These are phyloP conservation scores for Chaetomium olivaceum DNA, from an alignment of 2,329 filamentous ascomycete species.

Conservation along the genomic window DNA sequence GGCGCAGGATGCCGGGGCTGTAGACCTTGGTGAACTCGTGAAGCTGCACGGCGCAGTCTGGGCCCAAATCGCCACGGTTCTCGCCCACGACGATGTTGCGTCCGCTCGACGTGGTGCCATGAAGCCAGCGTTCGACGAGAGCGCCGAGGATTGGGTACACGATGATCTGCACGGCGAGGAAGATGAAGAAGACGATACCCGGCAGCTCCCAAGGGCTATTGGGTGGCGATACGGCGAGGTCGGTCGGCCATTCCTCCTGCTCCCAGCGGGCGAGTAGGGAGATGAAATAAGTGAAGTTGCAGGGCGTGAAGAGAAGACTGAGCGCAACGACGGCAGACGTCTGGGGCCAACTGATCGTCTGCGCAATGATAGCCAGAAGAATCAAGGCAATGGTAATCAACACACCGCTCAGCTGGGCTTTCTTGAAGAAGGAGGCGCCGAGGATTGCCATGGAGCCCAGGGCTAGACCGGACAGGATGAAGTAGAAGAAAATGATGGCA, in stretches of 20 bases:
- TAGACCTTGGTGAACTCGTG: slow-evolving; percentile 78
- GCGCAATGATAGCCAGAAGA: slow-evolving; percentile 77
- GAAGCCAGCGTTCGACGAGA: slow-evolving; percentile 69
- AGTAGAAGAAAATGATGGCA: slow-evolving; percentile 70
- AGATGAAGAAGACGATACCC: slow-evolving; percentile 75
- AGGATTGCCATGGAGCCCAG: slow-evolving; percentile 79
- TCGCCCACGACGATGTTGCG: slow-evolving; percentile 52
- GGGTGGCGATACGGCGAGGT: slow-evolving; percentile 64
- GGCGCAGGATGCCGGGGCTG: slow-evolving; percentile 61
- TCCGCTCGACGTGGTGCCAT: slow-evolving; percentile 69
- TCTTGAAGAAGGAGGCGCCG: slow-evolving; percentile 80
- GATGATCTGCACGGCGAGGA: slow-evolving; percentile 75
- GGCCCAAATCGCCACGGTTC: slow-evolving; percentile 34
- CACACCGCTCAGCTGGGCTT: slow-evolving; percentile 84
- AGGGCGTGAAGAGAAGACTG: slow-evolving; percentile 78
- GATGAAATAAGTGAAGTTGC: slow-evolving; percentile 82
- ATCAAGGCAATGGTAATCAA: slow-evolving; percentile 71
- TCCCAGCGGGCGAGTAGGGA: slow-evolving; percentile 78
- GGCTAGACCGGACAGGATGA: slow-evolving; percentile 73
- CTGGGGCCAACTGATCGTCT: slow-evolving; percentile 64
- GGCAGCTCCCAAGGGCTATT: slow-evolving; percentile 67
- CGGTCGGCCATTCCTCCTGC: slow-evolving; percentile 56
- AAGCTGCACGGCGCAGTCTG: slow-evolving; percentile 65
- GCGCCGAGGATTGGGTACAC: slow-evolving; percentile 75
- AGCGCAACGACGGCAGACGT: slow-evolving; percentile 68